Conservation (phyloP, 805 yeast genomes). For the Kuraishia floccosa region DNA sequence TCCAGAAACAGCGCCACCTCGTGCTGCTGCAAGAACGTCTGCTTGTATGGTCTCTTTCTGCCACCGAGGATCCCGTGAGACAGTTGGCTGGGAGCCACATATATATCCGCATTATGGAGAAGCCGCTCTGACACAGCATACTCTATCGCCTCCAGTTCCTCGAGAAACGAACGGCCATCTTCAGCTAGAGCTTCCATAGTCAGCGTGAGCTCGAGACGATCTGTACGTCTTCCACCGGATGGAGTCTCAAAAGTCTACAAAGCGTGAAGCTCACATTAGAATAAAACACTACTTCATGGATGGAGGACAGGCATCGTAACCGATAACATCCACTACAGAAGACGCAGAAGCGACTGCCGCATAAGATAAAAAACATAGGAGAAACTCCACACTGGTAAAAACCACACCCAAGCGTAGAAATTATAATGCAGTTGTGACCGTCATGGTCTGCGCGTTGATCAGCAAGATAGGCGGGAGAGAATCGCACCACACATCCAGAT, state of each 20-base stretch:
- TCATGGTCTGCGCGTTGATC: slow-evolving; percentile 86
- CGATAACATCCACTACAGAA: no score
- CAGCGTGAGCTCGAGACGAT: no score
- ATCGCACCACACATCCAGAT: slow-evolving; percentile 70
- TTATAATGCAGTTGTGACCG: slow-evolving; percentile 87
- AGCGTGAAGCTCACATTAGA: no score
- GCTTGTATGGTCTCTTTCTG: slow-evolving; percentile 33
- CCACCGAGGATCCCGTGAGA: slow-evolving; percentile 18
- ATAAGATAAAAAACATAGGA: no score
- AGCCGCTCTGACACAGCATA: slow-evolving; percentile 52
- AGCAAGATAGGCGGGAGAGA: slow-evolving; percentile 76
- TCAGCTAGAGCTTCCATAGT: slow-evolving; percentile 23
- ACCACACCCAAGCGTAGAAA: no score
- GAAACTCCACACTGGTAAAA: no score
- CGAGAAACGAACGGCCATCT: slow-evolving; percentile 25
- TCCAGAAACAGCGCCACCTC: slow-evolving; percentile 45
- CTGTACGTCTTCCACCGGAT: no score
- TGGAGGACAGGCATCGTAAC: no score
- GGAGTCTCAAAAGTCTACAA: no score
- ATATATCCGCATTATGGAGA: slow-evolving; percentile 45
- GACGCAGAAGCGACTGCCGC: no score
- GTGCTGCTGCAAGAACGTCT: slow-evolving; percentile 50
- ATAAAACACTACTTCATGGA: no score
- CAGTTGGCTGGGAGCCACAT: slow-evolving; percentile 15
- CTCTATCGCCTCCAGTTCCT: slow-evolving; percentile 68